A percentile compares a stretch with the other conserved stretches of the same genome.
These are phyloP conservation scores for Apiotrichum porosum DNA, from an alignment of 1,284 basidiomycete genomes.

Conservation along the genomic window DNA sequence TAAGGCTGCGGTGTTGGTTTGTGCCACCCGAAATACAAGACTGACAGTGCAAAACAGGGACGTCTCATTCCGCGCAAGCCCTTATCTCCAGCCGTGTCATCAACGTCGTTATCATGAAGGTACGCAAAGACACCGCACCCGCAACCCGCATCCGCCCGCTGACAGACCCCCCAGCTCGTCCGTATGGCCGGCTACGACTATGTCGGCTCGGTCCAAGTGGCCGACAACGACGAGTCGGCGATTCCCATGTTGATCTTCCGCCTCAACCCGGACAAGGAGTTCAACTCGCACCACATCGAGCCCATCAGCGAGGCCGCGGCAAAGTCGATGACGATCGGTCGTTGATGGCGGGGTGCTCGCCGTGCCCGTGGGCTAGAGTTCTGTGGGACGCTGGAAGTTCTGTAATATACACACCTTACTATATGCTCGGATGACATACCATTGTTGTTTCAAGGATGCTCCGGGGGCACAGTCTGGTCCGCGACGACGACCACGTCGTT, in stretches of 20 bases:
- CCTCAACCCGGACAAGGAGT: not conserved
- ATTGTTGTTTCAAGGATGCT: no score
- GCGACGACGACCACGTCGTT: no score
- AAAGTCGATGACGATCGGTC: slow-evolving; percentile 4
- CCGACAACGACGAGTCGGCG: slow-evolving; percentile 41
- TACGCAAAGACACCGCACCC: slow-evolving; percentile 34
- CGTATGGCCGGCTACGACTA: slow-evolving; percentile 30
- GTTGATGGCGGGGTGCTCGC: no score
- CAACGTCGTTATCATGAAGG: slow-evolving; percentile 41
- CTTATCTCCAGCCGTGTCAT: slow-evolving; percentile 42
- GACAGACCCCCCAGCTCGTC: slow-evolving; percentile 7
- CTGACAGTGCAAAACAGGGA: slow-evolving; percentile 3
- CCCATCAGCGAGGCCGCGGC: slow-evolving; percentile 9
- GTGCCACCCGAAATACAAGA: no score
- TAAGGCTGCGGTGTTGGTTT: not conserved
- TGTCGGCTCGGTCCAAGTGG: slow-evolving; percentile 37
- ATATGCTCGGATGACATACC: no score
- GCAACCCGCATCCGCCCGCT: no score
- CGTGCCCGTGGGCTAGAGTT: no score
- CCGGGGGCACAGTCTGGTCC: no score
- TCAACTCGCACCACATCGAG: not conserved
- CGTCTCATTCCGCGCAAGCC: slow-evolving; percentile 24
- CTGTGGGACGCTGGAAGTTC: no score
- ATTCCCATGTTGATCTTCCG: slow-evolving; percentile 41
- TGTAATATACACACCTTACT: no score